phyloP scores from a whole-genome alignment of 768 basidiomycete genomes.

The Mrakia blollopis region DNA sequence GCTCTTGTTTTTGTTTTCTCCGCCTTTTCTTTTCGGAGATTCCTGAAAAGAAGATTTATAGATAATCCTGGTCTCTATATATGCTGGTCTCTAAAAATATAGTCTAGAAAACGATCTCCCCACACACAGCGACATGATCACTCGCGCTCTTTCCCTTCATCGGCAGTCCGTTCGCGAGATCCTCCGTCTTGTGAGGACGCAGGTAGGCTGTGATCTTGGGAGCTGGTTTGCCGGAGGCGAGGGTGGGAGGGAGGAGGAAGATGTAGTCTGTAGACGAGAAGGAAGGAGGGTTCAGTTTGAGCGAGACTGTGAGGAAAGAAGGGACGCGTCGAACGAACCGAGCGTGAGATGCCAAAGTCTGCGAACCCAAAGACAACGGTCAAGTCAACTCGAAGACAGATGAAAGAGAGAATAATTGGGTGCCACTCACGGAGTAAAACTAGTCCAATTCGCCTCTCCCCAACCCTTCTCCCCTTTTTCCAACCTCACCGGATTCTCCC shows the following conservation, averaged over 20 bases:
- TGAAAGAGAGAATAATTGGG: not conserved
- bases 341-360: constrained; percentile 68
- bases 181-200: constrained; percentile 55
- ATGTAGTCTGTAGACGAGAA: constrained; percentile 67
- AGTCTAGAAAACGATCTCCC: constrained; percentile 50
- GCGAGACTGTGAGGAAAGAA: not conserved
- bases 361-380: not conserved
- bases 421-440: constrained; percentile 59
- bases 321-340: constrained; percentile 49
- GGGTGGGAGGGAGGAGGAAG: constrained; percentile 53
- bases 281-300: not conserved
- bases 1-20: not conserved
- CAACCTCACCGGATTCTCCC: not conserved
- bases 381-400: not conserved
- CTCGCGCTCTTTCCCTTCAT: constrained; percentile 70
- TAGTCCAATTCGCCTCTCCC: constrained; percentile 58
- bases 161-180: constrained; percentile 72
- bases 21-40: no score
- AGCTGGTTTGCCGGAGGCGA: constrained; percentile 34
- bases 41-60: no score
- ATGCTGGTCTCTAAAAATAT: not conserved
- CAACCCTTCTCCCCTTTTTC: not conserved
- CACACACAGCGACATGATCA: constrained; percentile 77
- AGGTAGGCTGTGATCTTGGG: constrained; percentile 55
- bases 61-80: not conserved